Conservation (phyloP, 2,329 filamentous ascomycete genomes). For the Cladobotryum protrusum region DNA sequence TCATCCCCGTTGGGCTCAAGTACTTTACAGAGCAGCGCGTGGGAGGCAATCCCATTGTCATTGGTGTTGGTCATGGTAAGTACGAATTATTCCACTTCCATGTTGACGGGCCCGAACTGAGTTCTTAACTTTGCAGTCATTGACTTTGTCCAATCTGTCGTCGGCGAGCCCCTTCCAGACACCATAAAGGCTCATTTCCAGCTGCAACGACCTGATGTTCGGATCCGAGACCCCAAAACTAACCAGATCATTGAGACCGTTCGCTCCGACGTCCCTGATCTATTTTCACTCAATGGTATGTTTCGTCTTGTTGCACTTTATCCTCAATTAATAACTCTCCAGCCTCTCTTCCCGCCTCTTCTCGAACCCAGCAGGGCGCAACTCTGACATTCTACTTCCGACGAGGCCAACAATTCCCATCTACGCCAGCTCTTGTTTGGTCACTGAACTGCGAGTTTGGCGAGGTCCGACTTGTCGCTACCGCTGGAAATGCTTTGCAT, state of each 20-base stretch:
- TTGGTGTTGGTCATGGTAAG: constrained; percentile 38
- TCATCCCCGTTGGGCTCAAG: constrained; percentile 27
- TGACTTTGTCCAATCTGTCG: constrained; percentile 38
- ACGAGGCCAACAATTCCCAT: constrained; percentile 41
- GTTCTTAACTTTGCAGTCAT: constrained; percentile 29
- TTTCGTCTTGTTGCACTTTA: too few relatives aligned
- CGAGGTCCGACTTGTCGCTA: constrained; percentile 37
- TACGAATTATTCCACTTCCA: constrained; percentile 1
- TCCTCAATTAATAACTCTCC: too few relatives aligned
- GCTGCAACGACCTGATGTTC: constrained; percentile 36
- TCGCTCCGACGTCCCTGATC: constrained; percentile 39
- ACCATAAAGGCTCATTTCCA: constrained; percentile 34
- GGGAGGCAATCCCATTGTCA: constrained; percentile 39
- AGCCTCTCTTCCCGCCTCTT: constrained; percentile 22
- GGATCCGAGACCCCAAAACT: constrained; percentile 26
- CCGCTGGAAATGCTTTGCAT: constrained; percentile 23
- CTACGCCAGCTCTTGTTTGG: constrained; percentile 41
- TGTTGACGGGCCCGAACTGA: constrained; percentile 4
- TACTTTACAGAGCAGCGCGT: constrained; percentile 45
- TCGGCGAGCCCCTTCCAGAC: constrained; percentile 37
- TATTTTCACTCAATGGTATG: constrained; percentile 22
- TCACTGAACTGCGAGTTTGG: constrained; percentile 46
- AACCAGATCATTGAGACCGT: constrained; percentile 27
- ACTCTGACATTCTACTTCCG: constrained; percentile 40
- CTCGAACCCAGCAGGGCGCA: constrained; percentile 26